Percentiles rank a stretch among this genome's conserved stretches.
These are phyloP conservation scores for Trichothecium sympodiale DNA, from an alignment of 2,329 filamentous ascomycete genomes.

Conservation along the genomic window DNA sequence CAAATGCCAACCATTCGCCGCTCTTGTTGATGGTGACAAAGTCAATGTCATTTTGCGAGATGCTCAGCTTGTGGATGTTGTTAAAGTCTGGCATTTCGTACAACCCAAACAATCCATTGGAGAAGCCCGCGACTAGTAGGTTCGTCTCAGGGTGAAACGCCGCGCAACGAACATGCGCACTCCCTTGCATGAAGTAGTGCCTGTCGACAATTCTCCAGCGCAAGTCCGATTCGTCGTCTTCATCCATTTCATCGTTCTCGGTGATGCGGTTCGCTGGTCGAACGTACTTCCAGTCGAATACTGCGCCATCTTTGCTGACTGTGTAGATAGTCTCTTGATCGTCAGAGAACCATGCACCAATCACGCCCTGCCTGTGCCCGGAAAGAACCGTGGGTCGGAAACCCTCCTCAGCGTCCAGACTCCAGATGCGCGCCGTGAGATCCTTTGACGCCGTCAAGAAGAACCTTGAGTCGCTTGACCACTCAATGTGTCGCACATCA, in stretches of 20 bases:
- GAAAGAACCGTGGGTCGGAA: slow-evolving; percentile 84
- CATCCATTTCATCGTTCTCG: slow-evolving; percentile 46
- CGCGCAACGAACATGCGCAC: slow-evolving; percentile 79
- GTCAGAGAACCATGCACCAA: slow-evolving; percentile 93
- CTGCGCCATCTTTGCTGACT: slow-evolving; percentile 90
- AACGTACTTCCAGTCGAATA: slow-evolving; percentile 87
- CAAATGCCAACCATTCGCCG: slow-evolving; percentile 95
- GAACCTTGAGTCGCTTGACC: slow-evolving; percentile 94
- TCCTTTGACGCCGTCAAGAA: slow-evolving; percentile 89
- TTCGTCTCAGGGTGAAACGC: slow-evolving; percentile 78
- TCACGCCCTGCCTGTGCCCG: slow-evolving; percentile 80
- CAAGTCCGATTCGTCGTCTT: slow-evolving; percentile 52
- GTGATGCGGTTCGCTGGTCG: slow-evolving; percentile 43
- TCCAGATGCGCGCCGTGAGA: slow-evolving; percentile 90
- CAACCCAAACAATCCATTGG: slow-evolving; percentile 83
- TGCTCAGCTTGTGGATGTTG: slow-evolving; percentile 83
- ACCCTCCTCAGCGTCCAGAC: slow-evolving; percentile 71
- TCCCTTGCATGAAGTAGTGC: slow-evolving; percentile 89
- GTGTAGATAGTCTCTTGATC: slow-evolving; percentile 95
- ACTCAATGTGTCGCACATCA: slow-evolving; percentile 73
- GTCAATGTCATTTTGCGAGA: slow-evolving; percentile 94
- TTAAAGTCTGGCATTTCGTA: slow-evolving; percentile 96
- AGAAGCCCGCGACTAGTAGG: slow-evolving; percentile 93
- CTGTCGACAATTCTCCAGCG: slow-evolving; percentile 86
- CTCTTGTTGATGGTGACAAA: slow-evolving; percentile 88